A percentile compares a stretch with the other conserved stretches of the same genome.
phyloP scores from a whole-genome alignment of 345 rosid genomes.

The Eucalyptus pauciflora region DNA sequence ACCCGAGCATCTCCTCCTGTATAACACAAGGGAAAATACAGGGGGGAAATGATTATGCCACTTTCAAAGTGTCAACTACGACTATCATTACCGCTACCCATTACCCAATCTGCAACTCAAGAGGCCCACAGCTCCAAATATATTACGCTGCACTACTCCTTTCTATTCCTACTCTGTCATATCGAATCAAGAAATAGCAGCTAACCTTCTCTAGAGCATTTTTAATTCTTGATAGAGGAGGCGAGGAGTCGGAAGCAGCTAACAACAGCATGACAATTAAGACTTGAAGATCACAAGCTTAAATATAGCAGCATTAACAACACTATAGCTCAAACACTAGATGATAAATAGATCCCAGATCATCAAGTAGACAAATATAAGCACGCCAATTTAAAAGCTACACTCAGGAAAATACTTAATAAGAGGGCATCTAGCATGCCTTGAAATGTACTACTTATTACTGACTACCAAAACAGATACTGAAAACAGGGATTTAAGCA shows the following conservation, averaged over 20 bases:
- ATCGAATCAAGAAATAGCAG: constrained; percentile 12
- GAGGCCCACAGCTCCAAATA: constrained; percentile 17
- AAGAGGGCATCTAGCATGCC: constrained; percentile 42
- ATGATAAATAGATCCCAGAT: constrained; percentile 20
- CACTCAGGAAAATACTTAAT: constrained; percentile 49
- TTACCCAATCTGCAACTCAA: constrained; percentile 17
- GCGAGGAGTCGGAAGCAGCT: background rate
- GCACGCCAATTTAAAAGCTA: constrained; percentile 58
- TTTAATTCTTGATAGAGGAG: background rate
- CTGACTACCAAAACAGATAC: constrained; percentile 32
- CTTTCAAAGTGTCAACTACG: constrained; percentile 49
- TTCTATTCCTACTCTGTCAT: constrained; percentile 9
- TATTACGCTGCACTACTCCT: constrained; percentile 9
- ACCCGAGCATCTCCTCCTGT: background rate
- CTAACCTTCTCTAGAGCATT: background rate
- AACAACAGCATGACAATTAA: background rate
- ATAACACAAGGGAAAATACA: background rate
- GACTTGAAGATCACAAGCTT: constrained; percentile 4
- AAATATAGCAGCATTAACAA: background rate
- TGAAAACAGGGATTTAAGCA: constrained; percentile 8
- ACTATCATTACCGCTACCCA: constrained; percentile 50
- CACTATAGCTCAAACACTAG: constrained; percentile 36
- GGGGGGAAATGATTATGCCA: constrained; percentile 64
- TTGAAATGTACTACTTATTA: constrained; percentile 57
- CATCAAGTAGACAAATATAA: constrained; percentile 42